phyloP scores from a whole-genome alignment of 257 asterid genomes.

The Nemophila menziesii region DNA sequence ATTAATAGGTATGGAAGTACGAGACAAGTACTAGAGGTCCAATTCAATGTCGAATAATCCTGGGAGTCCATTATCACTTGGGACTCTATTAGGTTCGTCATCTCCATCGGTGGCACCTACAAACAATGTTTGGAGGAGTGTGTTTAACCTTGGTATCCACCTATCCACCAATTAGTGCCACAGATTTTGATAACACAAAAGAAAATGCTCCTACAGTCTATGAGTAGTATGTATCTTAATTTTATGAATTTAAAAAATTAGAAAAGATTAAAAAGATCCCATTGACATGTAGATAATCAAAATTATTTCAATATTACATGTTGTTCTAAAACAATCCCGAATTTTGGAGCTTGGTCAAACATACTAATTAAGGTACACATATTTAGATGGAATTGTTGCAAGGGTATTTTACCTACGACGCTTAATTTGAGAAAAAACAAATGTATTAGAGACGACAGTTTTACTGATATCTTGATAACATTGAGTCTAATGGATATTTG shows the following conservation, averaged over 20 bases:
- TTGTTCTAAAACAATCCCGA: too few relatives aligned
- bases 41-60: slow-evolving; percentile 45
- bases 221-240: slow-evolving; percentile 51
- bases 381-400: too few relatives aligned
- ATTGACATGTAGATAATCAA: too few relatives aligned
- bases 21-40: slow-evolving; percentile 37
- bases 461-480: too few relatives aligned
- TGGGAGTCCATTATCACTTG: slow-evolving; percentile 42
- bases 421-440: too few relatives aligned
- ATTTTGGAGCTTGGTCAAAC: too few relatives aligned
- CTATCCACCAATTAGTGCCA: slow-evolving; percentile 66
- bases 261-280: too few relatives aligned
- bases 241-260: background rate
- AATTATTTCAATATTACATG: too few relatives aligned
- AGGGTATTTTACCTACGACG: too few relatives aligned
- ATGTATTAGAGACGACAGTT: too few relatives aligned
- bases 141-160: slow-evolving; percentile 91
- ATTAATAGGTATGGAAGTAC: slow-evolving; percentile 29
- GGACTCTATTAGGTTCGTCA: slow-evolving; percentile 41
- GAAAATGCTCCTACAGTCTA: slow-evolving; percentile 91
- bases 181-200: slow-evolving; percentile 69
- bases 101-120: slow-evolving; percentile 43
- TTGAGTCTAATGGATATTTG: too few relatives aligned
- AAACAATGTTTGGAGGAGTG: slow-evolving; percentile 96
- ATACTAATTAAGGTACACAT: too few relatives aligned